Evolutionary conservation across 129 eudicot species (phyloP), one percentile per base, ranked within the genome.

Genomic region (Ambrosia trifida): DNA sequence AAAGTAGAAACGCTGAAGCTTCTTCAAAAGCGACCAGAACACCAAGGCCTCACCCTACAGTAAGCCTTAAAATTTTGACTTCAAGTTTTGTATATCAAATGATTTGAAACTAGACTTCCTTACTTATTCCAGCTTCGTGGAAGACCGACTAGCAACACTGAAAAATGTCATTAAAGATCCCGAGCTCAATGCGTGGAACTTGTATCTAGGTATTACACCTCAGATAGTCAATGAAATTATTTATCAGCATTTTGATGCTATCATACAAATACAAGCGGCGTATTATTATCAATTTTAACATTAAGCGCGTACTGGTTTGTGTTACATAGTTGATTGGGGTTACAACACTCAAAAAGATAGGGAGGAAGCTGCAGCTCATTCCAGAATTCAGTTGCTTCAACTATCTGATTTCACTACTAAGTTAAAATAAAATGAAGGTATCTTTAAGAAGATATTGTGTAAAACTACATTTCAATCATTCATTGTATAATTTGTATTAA

Each of bases 121-220:
- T 31, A 6, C 12, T 36, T 76, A 63, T 69, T 59, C 75, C 82
- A 95, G 99, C 86, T 95, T 90, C 72, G 99, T 95, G 68, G 99
- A 95, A 79, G 99, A 95, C 69, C 91, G 99, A 16, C 81, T 95
- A 52, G 97, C 96, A 11, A 95, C 99, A 41, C 76, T 95, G 62
- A 95, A 86, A 84, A 95, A 95, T 72, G 99, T 95, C 17, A 95
- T 95, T 67, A 95, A 95, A 71, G 97, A 90, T 77, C 89, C 97
- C 2, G 97, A 90, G 56, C 62, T 95, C 68, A 76, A 95, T 9
- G 73, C 82, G 19, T 95, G 99, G 99, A 95, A 90, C 87, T 84
- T 95, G 81, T 90, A 95, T 71, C 82, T 95, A 84, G 99, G 99
- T 95, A 78, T 51, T 4, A 3, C 43, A 63, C 24, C 49, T 41